A percentile compares a stretch with the other conserved stretches of the same genome.
Evolutionary conservation across 331 rosid species (phyloP).

Genomic region (Pyrus hybrid): DNA sequence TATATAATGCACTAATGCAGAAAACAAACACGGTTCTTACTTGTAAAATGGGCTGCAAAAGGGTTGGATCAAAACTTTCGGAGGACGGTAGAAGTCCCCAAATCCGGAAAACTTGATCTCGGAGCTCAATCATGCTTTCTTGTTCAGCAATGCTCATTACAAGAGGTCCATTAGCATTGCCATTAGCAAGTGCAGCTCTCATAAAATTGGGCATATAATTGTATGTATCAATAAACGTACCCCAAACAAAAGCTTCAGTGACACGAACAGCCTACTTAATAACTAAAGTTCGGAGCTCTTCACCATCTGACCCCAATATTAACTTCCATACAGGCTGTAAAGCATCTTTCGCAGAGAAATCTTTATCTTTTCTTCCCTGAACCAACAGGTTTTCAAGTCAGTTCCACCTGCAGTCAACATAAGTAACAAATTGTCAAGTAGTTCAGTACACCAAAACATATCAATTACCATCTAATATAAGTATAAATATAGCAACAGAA

Average conservation of each 20-base stretch:
- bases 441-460: not conserved
- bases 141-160: slow-evolving; percentile 47
- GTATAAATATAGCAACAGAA: slow-evolving; percentile 8
- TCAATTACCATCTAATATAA: not conserved
- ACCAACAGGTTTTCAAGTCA: slow-evolving; percentile 81
- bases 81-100: slow-evolving; percentile 70
- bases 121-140: slow-evolving; percentile 58
- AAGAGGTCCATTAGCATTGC: slow-evolving; percentile 49
- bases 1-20: not conserved
- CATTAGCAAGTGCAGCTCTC: slow-evolving; percentile 48
- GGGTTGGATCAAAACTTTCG: slow-evolving; percentile 62
- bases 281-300: slow-evolving; percentile 55
- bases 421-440: slow-evolving; percentile 23
- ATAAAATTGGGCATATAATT: slow-evolving; percentile 50
- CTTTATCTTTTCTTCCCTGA: slow-evolving; percentile 82
- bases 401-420: slow-evolving; percentile 63
- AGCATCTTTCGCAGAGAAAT: slow-evolving; percentile 80
- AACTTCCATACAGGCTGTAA: slow-evolving; percentile 84
- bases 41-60: slow-evolving; percentile 68
- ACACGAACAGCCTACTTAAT: slow-evolving; percentile 80
- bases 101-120: slow-evolving; percentile 72
- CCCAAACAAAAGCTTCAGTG: slow-evolving; percentile 70
- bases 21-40: slow-evolving; percentile 31
- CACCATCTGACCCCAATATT: slow-evolving; percentile 74
- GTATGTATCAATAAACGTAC: slow-evolving; percentile 52